phyloP scores from a whole-genome alignment of 176 grass and related monocot genomes.

The Avena insularis region DNA sequence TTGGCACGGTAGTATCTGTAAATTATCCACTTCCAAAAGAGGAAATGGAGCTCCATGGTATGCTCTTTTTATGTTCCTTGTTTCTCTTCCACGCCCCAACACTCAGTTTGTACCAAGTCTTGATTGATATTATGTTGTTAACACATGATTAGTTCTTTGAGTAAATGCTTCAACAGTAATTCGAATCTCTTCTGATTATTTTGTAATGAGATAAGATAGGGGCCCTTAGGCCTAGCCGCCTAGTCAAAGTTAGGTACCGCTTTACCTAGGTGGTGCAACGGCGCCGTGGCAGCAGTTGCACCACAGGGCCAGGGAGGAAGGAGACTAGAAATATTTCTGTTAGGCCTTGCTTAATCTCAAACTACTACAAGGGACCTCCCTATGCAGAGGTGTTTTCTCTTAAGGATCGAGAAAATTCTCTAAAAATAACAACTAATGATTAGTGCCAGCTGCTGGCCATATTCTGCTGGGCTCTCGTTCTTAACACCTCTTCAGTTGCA shows the following conservation, averaged over 20 bases:
- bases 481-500: not conserved
- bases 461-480: not conserved
- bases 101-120: not conserved
- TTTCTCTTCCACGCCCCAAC: not conserved
- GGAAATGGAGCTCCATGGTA: slow-evolving; percentile 82
- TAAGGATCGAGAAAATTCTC: not conserved
- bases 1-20: slow-evolving; percentile 75
- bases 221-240: not conserved
- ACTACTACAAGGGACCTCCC: not conserved
- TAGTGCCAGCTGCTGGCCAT: not conserved
- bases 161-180: slow-evolving; percentile 13
- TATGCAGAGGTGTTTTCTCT: not conserved
- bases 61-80: slow-evolving; percentile 24
- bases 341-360: not conserved
- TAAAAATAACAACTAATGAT: not conserved
- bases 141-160: slow-evolving; percentile 22
- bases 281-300: not conserved
- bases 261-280: not conserved
- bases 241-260: not conserved
- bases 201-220: not conserved
- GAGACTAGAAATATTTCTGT: not conserved
- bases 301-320: not conserved
- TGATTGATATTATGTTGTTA: slow-evolving; percentile 14
- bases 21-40: slow-evolving; percentile 82
- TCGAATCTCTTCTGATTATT: slow-evolving; percentile 7